Evolutionary conservation across 202 grass and related monocot genomes (phyloP), one percentile per base, ranked within the genome.

Genomic region (Cymbopogon flexuosus): DNA sequence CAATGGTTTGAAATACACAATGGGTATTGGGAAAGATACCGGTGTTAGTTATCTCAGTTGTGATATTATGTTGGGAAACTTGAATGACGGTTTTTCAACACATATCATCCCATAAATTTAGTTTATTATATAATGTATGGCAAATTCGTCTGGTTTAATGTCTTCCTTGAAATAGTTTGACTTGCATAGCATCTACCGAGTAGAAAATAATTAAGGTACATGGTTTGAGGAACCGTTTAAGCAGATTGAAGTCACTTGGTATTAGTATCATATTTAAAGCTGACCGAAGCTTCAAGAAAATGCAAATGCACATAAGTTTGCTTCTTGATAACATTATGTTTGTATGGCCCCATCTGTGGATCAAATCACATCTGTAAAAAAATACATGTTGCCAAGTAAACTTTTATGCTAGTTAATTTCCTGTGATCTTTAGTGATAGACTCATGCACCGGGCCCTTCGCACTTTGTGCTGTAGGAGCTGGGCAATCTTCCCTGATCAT

Each of bases 401-500:
- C 80, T 72, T 61, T 0, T 85, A 43, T 85, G 47, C 60, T 27
- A 81, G 21, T 72, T 85, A 14, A 43, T 84, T 33, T 18, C 22
- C 23, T 70, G 70, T 43, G 4, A 76, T 75, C 3, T 46, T 84
- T 46, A 22, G 16, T 80, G n/a, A 33, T 43, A 11, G 34, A 61
- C 30, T 68, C 41, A 62, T 86, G n/a, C 46, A 54, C 68, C 37
- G 9, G 30, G 31, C n/a, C 10, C 46, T 37, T 87, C 18, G 5
- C 24, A 5, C 45, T 36, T 87, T 45, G 10, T 27, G 60, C 66
- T 49, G 42, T 42, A 77, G n/a, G 54, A 70, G 64, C 43, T 58
- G 35, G n/a, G 41, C 29, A 29, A 41, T 54, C 23, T 68, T 72
- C 45, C 77, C 27, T 85, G 65, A 62, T 67, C 43, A 21, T 73